Evolutionary conservation across 2,329 filamentous ascomycete species (phyloP).

Genomic region (Calonectria hongkongensis): DNA sequence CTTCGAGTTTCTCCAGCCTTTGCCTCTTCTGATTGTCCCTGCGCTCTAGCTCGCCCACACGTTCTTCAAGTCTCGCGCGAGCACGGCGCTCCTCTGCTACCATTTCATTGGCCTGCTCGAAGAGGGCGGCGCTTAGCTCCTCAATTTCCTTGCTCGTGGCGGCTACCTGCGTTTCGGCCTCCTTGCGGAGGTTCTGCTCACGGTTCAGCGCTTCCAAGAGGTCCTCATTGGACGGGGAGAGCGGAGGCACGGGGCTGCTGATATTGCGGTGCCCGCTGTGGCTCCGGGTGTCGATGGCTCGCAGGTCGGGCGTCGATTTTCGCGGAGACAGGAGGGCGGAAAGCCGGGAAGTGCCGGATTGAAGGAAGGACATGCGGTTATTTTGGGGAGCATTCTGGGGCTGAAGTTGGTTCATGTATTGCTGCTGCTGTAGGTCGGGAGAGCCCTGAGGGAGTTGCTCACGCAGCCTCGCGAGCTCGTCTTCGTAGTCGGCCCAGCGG

Average conservation of each 20-base stretch:
- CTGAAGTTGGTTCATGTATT: constrained; percentile 43
- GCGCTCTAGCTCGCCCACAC: constrained; percentile 80
- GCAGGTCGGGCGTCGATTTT: constrained; percentile 64
- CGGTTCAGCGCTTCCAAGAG: constrained; percentile 78
- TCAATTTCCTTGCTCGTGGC: constrained; percentile 83
- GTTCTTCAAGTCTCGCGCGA: constrained; percentile 81
- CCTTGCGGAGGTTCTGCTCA: constrained; percentile 79
- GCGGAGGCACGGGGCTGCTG: constrained; percentile 46
- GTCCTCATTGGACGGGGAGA: constrained; percentile 63
- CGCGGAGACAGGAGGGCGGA: constrained; percentile 68
- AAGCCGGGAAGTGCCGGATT: constrained; percentile 65
- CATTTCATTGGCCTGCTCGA: constrained; percentile 92
- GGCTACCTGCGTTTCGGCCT: constrained; percentile 80
- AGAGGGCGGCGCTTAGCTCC: constrained; percentile 84
- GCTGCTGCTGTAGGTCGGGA: constrained; percentile 38
- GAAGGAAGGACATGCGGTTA: constrained; percentile 66
- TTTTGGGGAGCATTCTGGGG: constrained; percentile 51
- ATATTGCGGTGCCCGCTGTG: constrained; percentile 44
- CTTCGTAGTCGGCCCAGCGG: constrained; percentile 86
- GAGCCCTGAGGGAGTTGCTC: constrained; percentile 57
- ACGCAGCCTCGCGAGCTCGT: constrained; percentile 80
- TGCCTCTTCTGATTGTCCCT: constrained; percentile 82
- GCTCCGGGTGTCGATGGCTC: constrained; percentile 46
- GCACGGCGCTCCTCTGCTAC: constrained; percentile 85
- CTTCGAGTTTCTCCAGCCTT: constrained; percentile 82